phyloP scores from a whole-genome alignment of 2,329 filamentous ascomycete species.

The Ceratocystis eucalypticola region DNA sequence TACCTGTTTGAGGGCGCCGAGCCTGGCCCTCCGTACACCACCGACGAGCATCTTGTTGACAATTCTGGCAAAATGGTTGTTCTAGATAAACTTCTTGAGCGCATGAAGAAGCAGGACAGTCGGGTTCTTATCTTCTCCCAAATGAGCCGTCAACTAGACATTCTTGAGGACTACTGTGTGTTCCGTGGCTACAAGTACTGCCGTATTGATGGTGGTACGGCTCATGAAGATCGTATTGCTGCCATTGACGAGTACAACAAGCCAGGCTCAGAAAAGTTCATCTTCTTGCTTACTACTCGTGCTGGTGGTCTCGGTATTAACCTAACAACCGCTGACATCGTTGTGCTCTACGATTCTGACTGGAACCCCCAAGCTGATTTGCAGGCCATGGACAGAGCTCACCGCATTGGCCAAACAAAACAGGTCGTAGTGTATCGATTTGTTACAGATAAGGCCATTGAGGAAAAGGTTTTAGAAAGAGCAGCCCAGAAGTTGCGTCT shows the following conservation, averaged over 20 bases:
- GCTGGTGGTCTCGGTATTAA: slow-evolving; percentile 96
- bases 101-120: slow-evolving; percentile 75
- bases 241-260: slow-evolving; percentile 99
- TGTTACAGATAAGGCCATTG: slow-evolving; percentile 94
- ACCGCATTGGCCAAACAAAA: slow-evolving; percentile 97
- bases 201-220: slow-evolving; percentile 90
- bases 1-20: slow-evolving; percentile 97
- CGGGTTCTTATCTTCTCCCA: slow-evolving; percentile 98
- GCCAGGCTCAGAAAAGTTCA: slow-evolving; percentile 85
- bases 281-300: slow-evolving; percentile 89
- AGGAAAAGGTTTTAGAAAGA: slow-evolving; percentile 93
- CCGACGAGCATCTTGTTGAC: slow-evolving; percentile 84
- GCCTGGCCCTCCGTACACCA: slow-evolving; percentile 93
- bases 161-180: slow-evolving; percentile 95
- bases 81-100: slow-evolving; percentile 75
- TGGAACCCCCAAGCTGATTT: slow-evolving; percentile 98
- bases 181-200: slow-evolving; percentile 93
- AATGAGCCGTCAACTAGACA: slow-evolving; percentile 94
- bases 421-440: slow-evolving; percentile 95
- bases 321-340: slow-evolving; percentile 85
- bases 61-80: slow-evolving; percentile 98
- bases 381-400: slow-evolving; percentile 96
- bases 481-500: slow-evolving; percentile 92
- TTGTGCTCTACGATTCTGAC: slow-evolving; percentile 92
- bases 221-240: slow-evolving; percentile 92